Conservation (phyloP, 352 stramenopile species). For the Pythium dissimile region DNA sequence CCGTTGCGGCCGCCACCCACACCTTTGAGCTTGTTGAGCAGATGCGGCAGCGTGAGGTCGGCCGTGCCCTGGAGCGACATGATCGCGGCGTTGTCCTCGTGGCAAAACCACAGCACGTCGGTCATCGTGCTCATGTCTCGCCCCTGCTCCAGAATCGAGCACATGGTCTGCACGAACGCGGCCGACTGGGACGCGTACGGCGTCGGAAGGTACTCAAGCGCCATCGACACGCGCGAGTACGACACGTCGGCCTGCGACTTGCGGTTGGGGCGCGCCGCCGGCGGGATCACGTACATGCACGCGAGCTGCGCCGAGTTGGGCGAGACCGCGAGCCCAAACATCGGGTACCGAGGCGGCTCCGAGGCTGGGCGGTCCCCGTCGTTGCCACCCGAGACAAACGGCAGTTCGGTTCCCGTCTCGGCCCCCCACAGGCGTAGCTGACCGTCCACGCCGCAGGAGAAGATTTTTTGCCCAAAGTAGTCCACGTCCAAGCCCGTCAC, state of each 20-base stretch:
- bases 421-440: slow-evolving; percentile 65
- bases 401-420: slow-evolving; percentile 26
- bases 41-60: slow-evolving; percentile 45
- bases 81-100: slow-evolving; percentile 61
- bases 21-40: slow-evolving; percentile 55
- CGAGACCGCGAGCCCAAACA: slow-evolving; percentile 71
- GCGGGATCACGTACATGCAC: slow-evolving; percentile 67
- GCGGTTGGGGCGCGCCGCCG: slow-evolving; percentile 71
- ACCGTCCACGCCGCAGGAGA: slow-evolving; percentile 60
- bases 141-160: slow-evolving; percentile 48
- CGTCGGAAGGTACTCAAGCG: slow-evolving; percentile 68
- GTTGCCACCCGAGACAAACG: slow-evolving; percentile 9
- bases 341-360: slow-evolving; percentile 33
- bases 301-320: slow-evolving; percentile 67
- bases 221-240: slow-evolving; percentile 71
- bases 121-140: slow-evolving; percentile 59
- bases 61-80: slow-evolving; percentile 47
- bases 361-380: not conserved
- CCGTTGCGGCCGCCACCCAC: slow-evolving; percentile 17
- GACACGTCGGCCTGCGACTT: slow-evolving; percentile 84
- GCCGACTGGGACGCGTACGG: slow-evolving; percentile 39
- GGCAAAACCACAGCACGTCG: slow-evolving; percentile 77
- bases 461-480: slow-evolving; percentile 63
- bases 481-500: slow-evolving; percentile 56
- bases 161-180: slow-evolving; percentile 48